Percentiles rank a stretch among this genome's conserved stretches.
These are phyloP conservation scores for Venturia nashicola DNA, from an alignment of 2,329 filamentous ascomycete species.

Conservation along the genomic window DNA sequence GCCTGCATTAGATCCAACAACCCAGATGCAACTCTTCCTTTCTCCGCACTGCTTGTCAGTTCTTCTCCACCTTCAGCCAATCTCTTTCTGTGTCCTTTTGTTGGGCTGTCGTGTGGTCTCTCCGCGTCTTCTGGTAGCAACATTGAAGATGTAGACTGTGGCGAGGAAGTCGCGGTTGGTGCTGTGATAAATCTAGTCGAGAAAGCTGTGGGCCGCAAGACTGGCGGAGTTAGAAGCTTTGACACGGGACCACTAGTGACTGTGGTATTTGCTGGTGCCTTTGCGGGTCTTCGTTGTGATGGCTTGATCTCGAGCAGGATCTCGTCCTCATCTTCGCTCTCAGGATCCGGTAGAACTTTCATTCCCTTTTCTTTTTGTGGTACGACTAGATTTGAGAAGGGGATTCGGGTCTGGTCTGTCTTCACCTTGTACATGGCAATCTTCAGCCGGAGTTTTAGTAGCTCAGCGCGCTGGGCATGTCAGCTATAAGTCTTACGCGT, in stretches of 20 bases:
- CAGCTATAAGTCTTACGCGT: slow-evolving; percentile 12
- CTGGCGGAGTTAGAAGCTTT: slow-evolving; percentile 24
- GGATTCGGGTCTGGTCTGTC: slow-evolving; percentile 57
- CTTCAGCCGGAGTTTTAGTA: slow-evolving; percentile 54
- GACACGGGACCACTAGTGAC: slow-evolving; percentile 11
- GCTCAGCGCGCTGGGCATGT: slow-evolving; percentile 46
- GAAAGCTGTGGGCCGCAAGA: slow-evolving; percentile 26
- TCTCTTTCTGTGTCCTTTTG: slow-evolving; percentile 7
- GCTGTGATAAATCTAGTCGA: slow-evolving; percentile 25
- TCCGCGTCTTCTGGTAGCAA: background rate
- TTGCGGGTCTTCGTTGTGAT: background rate
- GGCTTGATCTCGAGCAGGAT: background rate
- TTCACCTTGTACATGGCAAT: slow-evolving; percentile 65
- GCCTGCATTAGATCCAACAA: slow-evolving; percentile 32
- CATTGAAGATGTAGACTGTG: background rate
- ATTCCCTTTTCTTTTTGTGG: background rate
- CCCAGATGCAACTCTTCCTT: slow-evolving; percentile 40
- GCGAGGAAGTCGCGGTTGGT: slow-evolving; percentile 20
- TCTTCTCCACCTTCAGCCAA: slow-evolving; percentile 20
- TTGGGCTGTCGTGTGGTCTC: background rate
- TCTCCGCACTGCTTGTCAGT: slow-evolving; percentile 34
- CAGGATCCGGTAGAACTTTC: background rate
- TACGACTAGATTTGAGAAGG: slow-evolving; percentile 42
- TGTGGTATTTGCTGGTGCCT: background rate
- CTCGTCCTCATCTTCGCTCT: background rate